These are phyloP conservation scores for Phytophthora constricta DNA, from an alignment of 352 stramenopile genomes.

Conservation along the genomic window DNA sequence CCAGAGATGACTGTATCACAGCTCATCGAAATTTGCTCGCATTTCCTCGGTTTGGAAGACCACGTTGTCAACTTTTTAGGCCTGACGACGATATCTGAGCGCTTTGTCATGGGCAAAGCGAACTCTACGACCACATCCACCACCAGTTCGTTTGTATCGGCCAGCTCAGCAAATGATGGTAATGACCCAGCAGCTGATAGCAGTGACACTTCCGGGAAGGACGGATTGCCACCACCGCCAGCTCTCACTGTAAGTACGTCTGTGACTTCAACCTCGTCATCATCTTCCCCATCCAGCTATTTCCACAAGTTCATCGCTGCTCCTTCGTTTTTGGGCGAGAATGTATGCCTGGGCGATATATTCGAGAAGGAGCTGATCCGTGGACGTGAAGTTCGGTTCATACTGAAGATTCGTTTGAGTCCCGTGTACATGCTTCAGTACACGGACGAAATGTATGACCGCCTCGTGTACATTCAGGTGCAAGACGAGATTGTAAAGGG, in stretches of 20 bases:
- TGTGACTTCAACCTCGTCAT: slow-evolving; percentile 40
- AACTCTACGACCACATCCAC: slow-evolving; percentile 37
- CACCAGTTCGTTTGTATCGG: slow-evolving; percentile 41
- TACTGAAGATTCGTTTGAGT: slow-evolving; percentile 93
- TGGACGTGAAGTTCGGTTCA: slow-evolving; percentile 90
- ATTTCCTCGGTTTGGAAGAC: slow-evolving; percentile 92
- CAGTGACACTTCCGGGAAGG: slow-evolving; percentile 14
- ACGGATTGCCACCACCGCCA: slow-evolving; percentile 18
- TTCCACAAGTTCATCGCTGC: slow-evolving; percentile 85
- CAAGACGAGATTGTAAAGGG: slow-evolving; percentile 93
- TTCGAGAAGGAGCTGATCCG: slow-evolving; percentile 92
- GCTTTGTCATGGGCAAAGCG: slow-evolving; percentile 29
- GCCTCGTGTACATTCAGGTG: slow-evolving; percentile 90
- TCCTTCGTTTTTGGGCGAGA: slow-evolving; percentile 75
- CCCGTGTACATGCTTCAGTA: slow-evolving; percentile 84
- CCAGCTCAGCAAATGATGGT: slow-evolving; percentile 28
- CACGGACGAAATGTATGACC: slow-evolving; percentile 84
- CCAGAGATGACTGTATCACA: slow-evolving; percentile 92
- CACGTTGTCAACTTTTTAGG: slow-evolving; percentile 82
- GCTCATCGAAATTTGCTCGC: slow-evolving; percentile 92
- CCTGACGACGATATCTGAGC: slow-evolving; percentile 64
- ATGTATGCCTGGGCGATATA: slow-evolving; percentile 91
- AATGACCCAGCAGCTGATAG: slow-evolving; percentile 37
- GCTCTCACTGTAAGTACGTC: slow-evolving; percentile 30
- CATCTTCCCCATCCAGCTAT: slow-evolving; percentile 56